Base-by-base conservation (phyloP, 768 basidiomycete species). In the Trametes cinnabarina region DNA sequence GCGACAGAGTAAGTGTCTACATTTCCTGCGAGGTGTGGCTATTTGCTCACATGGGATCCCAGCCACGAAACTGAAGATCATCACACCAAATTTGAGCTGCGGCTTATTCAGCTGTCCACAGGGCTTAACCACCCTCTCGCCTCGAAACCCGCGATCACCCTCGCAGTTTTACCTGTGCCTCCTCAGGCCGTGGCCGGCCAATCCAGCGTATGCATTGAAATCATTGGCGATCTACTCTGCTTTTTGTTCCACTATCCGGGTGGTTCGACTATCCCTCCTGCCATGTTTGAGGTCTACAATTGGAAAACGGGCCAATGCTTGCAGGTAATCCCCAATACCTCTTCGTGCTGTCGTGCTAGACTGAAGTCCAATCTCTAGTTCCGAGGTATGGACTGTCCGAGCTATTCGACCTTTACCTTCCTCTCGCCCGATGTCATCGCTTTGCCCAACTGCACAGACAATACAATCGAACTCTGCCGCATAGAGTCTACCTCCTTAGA, bases 241-340 rank as follows among this genome's bases (percentile, higher is more conserved):
- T 55, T 65, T 32, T 49, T 68, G 25, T 52, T 68, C 46, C 58
- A 64, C 40, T 57, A 62, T 25, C 61, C 60, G 7, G 20, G 37
- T 23, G 54, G 55, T 7, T 46, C 19, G 9, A 48, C 48, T 1
- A 40, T 15, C 9, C 60, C 60, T 12, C 55, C 55, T 19, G 49
- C 60, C 4, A 52, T 60, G 54, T 65, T 61, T 15, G 50, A 61
- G 26, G 47, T 68, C 0, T 63, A 66, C 34, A 60, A 69, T n/a
- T 72, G 71, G 71, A 67, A 68, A 63, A 65, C 66, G 22, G 71
- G 71, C 0, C 47, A 56, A 34, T 51, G 54, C 12, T 37, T 61
- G 19, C 55, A 61, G 55, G 60, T 61, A n/a, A 7, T 32, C n/a
- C n/a, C n/a, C n/a, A n/a, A n/a, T n/a, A n/a, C n/a, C n/a, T n/a